phyloP scores from a whole-genome alignment of 345 rosid species.

The Salix brachista region DNA sequence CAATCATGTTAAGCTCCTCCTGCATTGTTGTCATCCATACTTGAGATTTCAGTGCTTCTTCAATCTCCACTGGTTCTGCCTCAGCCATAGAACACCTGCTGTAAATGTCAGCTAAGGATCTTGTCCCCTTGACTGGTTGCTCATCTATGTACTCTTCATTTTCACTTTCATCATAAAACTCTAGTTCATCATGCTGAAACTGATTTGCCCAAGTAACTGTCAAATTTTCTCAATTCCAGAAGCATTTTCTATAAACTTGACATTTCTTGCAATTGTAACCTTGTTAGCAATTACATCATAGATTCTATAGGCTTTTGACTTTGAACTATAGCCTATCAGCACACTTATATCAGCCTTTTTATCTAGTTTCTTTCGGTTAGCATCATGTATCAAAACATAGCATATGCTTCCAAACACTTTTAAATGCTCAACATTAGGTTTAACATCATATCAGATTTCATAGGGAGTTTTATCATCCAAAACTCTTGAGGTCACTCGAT shows the following conservation, averaged over 20 bases:
- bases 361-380: no score
- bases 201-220: accelerated
- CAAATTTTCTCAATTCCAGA: accelerated
- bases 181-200: accelerated
- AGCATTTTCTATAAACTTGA: accelerated
- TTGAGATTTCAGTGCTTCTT: no score
- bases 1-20: no score
- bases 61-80: no score
- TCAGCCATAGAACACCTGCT: no score
- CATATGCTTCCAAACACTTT: not conserved
- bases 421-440: not conserved
- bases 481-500: no score
- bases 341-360: no score
- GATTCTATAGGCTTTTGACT: not conserved
- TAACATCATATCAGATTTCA: no score
- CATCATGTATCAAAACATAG: not conserved
- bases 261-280: not conserved
- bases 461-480: accelerated
- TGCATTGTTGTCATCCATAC: no score
- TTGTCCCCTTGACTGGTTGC: not conserved
- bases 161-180: no score
- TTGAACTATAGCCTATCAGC: not conserved
- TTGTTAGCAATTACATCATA: no score
- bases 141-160: accelerated
- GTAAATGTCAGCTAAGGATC: not conserved